Percentiles rank a stretch among this genome's conserved stretches.
Conservation (phyloP, 2,329 filamentous ascomycete genomes). For the Talaromyces albobiverticillius region DNA sequence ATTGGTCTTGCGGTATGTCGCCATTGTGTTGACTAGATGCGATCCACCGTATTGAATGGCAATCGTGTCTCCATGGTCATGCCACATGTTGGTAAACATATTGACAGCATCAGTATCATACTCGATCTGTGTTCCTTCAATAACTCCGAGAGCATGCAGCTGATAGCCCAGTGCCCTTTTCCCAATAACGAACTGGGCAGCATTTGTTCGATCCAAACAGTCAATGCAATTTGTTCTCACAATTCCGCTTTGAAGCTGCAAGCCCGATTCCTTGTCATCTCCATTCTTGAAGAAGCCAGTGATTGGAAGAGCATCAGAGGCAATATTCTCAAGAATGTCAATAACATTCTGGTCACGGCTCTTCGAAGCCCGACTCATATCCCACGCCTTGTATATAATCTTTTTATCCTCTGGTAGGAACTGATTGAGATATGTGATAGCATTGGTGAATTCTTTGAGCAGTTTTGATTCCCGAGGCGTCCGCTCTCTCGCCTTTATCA, state of each 20-base stretch:
- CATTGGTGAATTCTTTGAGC: slow-evolving; percentile 79
- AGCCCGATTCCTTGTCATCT: slow-evolving; percentile 62
- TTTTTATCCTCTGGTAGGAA: slow-evolving; percentile 80
- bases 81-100: slow-evolving; percentile 96
- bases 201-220: slow-evolving; percentile 94
- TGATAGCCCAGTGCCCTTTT: slow-evolving; percentile 92
- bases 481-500: slow-evolving; percentile 85
- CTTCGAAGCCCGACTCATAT: slow-evolving; percentile 96
- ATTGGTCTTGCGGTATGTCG: slow-evolving; percentile 97
- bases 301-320: slow-evolving; percentile 76
- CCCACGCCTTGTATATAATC: slow-evolving; percentile 93
- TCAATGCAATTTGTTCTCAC: slow-evolving; percentile 97
- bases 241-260: slow-evolving; percentile 82
- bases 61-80: slow-evolving; percentile 96
- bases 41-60: slow-evolving; percentile 97
- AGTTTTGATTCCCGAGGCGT: slow-evolving; percentile 90
- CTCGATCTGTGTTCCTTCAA: slow-evolving; percentile 72
- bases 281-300: slow-evolving; percentile 97
- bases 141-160: slow-evolving; percentile 84
- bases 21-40: slow-evolving; percentile 98
- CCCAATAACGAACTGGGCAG: slow-evolving; percentile 95
- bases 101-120: slow-evolving; percentile 97
- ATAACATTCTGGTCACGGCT: slow-evolving; percentile 92
- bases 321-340: slow-evolving; percentile 82
- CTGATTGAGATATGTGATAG: slow-evolving; percentile 90